Evolutionary conservation across 1,284 basidiomycete species (phyloP), one percentile per base, ranked within the genome.

Genomic region (Schizophyllum commune): DNA sequence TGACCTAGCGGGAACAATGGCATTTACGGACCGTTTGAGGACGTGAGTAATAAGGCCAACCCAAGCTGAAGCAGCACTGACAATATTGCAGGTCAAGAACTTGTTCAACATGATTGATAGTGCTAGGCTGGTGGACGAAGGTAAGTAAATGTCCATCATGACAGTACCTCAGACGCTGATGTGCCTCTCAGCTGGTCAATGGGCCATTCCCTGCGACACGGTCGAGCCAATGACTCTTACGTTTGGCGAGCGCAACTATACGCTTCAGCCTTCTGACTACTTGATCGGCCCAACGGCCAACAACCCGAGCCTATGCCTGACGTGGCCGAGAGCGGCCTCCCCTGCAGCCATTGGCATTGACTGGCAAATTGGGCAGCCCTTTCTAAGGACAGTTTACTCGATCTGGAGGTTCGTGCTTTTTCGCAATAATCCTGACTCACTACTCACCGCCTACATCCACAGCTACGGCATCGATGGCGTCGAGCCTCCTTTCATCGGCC

Each of bases 281-380:
- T 75, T 96, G 58, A 89, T 92, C 62, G 92, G 91, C 7, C 86
- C 86, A 52, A 80, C 87, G 1, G 74, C 77, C 20, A 82, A 83
- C 7, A 80, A 88, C 65, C 84, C 88, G 0, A 78, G 81, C 58
- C 74, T 92, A 55, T 96, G 93, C 72, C 74, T 94, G 33, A 81
- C 91, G 15, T 96, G 93, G 93, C 92, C 92, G 0, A 77, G 79
- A 60, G 92, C 89, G 1, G 72, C 75, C 15, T 77, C 83, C 3
- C 86, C 88, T 0, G 85, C 79, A 58, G 71, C 85, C 11, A 88
- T 92, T 71, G 92, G 91, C 2, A 82, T 95, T 54, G 92, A 93
- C 70, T 96, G 93, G 93, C 89, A 93, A 71, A 77, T 95, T 61
- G 87, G 92, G 92, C n/a, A 77, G 83, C 2, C 81, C 90, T 0